These are phyloP conservation scores for Saccharum officinarum DNA, from an alignment of 176 grass and related monocot genomes.

Conservation along the genomic window DNA sequence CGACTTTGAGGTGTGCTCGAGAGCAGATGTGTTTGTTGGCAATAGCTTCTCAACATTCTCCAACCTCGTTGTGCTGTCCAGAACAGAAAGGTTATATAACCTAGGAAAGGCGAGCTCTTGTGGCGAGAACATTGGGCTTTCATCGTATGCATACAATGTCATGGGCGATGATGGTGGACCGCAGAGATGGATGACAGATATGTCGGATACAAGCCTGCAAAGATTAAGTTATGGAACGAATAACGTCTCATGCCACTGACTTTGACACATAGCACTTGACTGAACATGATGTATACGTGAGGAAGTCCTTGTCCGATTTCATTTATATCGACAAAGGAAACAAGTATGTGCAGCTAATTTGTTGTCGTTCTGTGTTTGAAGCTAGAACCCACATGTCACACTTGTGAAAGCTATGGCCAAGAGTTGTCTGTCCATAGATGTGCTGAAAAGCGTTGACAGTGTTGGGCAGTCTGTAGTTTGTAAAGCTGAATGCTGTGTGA, in stretches of 20 bases:
- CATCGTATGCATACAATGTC: slow-evolving; percentile 91
- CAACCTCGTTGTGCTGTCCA: slow-evolving; percentile 77
- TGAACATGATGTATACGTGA: not conserved
- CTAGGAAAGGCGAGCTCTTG: slow-evolving; percentile 70
- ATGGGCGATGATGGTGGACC: slow-evolving; percentile 52
- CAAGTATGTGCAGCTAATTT: slow-evolving; percentile 9
- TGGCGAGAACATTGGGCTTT: slow-evolving; percentile 42
- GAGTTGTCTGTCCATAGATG: slow-evolving; percentile 20
- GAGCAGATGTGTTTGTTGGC: slow-evolving; percentile 84
- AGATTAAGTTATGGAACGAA: slow-evolving; percentile 82
- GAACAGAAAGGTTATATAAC: slow-evolving; percentile 72
- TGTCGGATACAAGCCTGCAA: slow-evolving; percentile 69
- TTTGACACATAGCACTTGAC: slow-evolving; percentile 33
- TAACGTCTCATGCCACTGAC: slow-evolving; percentile 80
- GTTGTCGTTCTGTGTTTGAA: slow-evolving; percentile 15
- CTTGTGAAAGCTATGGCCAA: slow-evolving; percentile 20
- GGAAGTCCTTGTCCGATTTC: slow-evolving; percentile 17
- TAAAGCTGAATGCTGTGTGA: slow-evolving; percentile 33
- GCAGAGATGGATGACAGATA: slow-evolving; percentile 88
- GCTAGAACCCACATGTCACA: slow-evolving; percentile 4
- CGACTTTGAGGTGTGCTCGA: slow-evolving; percentile 91
- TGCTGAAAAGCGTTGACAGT: slow-evolving; percentile 17
- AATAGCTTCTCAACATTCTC: slow-evolving; percentile 99
- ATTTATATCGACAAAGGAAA: slow-evolving; percentile 29
- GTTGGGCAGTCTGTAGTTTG: slow-evolving; percentile 34